A percentile compares a stretch with the other conserved stretches of the same genome.
These are phyloP conservation scores for Colletotrichum zoysiae DNA, from an alignment of 2,329 filamentous ascomycete genomes.

Conservation along the genomic window DNA sequence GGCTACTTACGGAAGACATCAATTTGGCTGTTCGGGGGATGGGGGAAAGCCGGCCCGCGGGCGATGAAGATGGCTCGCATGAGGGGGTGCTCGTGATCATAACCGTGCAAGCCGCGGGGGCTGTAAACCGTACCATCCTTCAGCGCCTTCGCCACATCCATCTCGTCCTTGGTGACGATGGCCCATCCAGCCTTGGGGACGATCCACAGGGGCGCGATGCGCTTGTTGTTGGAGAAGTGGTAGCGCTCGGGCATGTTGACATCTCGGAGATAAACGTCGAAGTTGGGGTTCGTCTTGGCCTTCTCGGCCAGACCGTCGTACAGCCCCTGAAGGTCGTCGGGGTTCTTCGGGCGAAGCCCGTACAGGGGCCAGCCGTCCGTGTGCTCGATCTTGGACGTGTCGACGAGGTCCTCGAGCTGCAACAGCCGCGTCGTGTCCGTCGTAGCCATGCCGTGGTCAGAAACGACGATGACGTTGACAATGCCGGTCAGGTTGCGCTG, in stretches of 20 bases:
- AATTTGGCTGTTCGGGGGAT: slow-evolving; percentile 82
- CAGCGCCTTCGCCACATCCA: slow-evolving; percentile 77
- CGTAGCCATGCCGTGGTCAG: slow-evolving; percentile 98
- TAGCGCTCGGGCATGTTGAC: slow-evolving; percentile 92
- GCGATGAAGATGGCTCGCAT: slow-evolving; percentile 98
- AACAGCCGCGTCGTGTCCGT: slow-evolving; percentile 84
- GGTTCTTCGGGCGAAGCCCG: slow-evolving; percentile 84
- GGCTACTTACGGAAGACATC: slow-evolving; percentile 82
- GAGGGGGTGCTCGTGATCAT: slow-evolving; percentile 92
- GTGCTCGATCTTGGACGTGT: slow-evolving; percentile 81
- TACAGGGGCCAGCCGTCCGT: slow-evolving; percentile 95
- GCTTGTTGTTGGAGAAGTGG: slow-evolving; percentile 88
- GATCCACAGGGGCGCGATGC: slow-evolving; percentile 96
- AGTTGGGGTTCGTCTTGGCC: slow-evolving; percentile 72
- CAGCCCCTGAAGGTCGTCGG: slow-evolving; percentile 73
- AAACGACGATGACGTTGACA: slow-evolving; percentile 96
- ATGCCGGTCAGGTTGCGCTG: slow-evolving; percentile 87
- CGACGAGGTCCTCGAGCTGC: slow-evolving; percentile 90
- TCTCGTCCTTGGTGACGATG: slow-evolving; percentile 84
- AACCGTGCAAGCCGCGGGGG: slow-evolving; percentile 90
- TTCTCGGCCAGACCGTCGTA: slow-evolving; percentile 72
- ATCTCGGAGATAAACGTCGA: slow-evolving; percentile 89
- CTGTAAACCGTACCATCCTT: slow-evolving; percentile 77
- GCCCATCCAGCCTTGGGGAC: slow-evolving; percentile 94
- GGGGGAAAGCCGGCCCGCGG: slow-evolving; percentile 90